Base-by-base conservation (phyloP, 768 basidiomycete species). In the Amanita pseudoporphyria region DNA sequence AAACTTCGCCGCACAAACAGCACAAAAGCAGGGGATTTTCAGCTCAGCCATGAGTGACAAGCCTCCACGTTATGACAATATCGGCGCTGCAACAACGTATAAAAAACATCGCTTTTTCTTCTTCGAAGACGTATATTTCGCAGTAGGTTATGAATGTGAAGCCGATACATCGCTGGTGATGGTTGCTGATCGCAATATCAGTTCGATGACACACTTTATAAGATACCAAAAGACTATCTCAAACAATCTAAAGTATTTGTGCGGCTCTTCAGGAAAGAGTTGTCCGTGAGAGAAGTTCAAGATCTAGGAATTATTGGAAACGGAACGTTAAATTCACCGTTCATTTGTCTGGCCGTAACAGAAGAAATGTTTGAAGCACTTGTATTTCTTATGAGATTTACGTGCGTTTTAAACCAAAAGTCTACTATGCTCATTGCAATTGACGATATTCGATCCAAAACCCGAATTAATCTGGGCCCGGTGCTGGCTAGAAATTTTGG, bases 401-500 rank as follows among this genome's bases (percentile, higher is more conserved):
- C 40, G 40, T 41, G 14, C 19, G 40, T 41, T 19, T 36, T 18
- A 36, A 5, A 36, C 35, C 40, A 5, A 21, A 41, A 22, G 18
- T n/a, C 6, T 16, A 16, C 10, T 6, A 1, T 14, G 3, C 9
- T 41, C 19, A 4, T 22, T 28, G 10, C 1, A 2, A 3, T 19
- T 41, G 18, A 41, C 40, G 21, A 22, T 19, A 24, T 33, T 45
- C 45, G 30, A 33, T 33, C 13, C 19, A 31, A 13, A 24, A 36
- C 38, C 13, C 3, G 1, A n/a, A 16, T 33, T 47, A 18, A 37
- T 51, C 9, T 14, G 14, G 36, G 18, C 19, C 10, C 43, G 56
- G 16, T 45, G 54, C 24, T 58, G 57, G 55, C 43, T 40, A 4
- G 52, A 51, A 21, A 44, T 51, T 4, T 49, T 57, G 7, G 33